These are phyloP conservation scores for Brassica rapa DNA, from an alignment of 345 rosid species.

Conservation along the genomic window DNA sequence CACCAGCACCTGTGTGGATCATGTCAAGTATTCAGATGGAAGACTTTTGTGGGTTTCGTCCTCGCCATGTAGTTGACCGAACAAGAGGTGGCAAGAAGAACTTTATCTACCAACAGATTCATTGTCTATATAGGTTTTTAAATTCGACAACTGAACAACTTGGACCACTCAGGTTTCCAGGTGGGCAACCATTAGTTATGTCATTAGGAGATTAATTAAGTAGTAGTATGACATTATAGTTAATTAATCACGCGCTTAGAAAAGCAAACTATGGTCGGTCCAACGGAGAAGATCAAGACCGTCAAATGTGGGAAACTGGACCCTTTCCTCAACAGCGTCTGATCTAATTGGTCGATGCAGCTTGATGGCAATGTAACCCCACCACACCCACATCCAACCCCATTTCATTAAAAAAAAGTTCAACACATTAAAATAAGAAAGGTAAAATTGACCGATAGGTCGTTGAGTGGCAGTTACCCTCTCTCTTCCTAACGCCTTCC, in stretches of 20 bases:
- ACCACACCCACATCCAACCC: constrained; percentile 27
- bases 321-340: constrained; percentile 17
- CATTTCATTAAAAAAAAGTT: neutral
- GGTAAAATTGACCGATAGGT: constrained; percentile 25
- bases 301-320: constrained; percentile 33
- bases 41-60: neutral
- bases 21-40: constrained; percentile 14
- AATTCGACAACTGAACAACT: neutral
- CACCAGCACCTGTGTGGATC: constrained; percentile 34
- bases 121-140: neutral
- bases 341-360: constrained; percentile 37
- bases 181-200: neutral
- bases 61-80: too few species aligned
- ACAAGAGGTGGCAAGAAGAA: too few species aligned
- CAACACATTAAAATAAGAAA: neutral
- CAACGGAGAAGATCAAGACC: constrained; percentile 24
- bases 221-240: constrained; percentile 13
- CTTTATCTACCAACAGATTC: too few species aligned
- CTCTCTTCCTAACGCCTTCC: constrained; percentile 5
- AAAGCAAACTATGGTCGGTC: constrained; percentile 21
- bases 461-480: constrained; percentile 45
- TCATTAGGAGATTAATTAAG: constrained; percentile 6
- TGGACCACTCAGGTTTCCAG: neutral
- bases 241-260: neutral
- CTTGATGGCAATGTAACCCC: constrained; percentile 34